These are phyloP conservation scores for Artemisia tridentata DNA, from an alignment of 129 eudicot genomes.

Conservation along the genomic window DNA sequence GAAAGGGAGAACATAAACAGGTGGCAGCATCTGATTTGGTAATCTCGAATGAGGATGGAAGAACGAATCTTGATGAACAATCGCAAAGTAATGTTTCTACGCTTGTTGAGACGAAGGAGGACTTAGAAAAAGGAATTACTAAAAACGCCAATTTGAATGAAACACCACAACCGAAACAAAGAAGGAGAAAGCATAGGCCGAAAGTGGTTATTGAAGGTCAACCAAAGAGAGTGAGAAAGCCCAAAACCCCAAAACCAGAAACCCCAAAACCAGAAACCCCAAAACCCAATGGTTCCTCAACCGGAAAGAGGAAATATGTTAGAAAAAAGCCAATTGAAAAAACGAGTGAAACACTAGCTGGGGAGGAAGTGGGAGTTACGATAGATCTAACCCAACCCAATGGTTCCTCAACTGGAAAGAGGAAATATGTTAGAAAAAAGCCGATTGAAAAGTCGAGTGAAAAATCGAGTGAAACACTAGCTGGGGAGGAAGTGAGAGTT, in stretches of 20 bases:
- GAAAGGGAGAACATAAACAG: conserved; percentile 21
- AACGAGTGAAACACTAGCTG: conserved; percentile 26
- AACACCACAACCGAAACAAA: conserved; percentile 63
- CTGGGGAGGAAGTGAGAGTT: conserved; percentile 23
- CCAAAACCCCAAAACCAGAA: conserved; percentile 34
- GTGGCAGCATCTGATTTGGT: conserved; percentile 17
- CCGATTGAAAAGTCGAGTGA: conserved; percentile 24
- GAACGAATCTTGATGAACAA: conserved; percentile 26
- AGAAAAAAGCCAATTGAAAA: conserved; percentile 44
- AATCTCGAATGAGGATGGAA: conserved; percentile 18
- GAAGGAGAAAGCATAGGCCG: conserved; percentile 83
- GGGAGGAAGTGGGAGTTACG: conserved; percentile 21
- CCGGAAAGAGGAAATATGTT: conserved; percentile 61
- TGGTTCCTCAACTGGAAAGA: conserved; percentile 11
- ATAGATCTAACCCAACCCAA: conserved; percentile 13
- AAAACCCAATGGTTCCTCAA: conserved; percentile 31
- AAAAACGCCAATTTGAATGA: conserved; percentile 47
- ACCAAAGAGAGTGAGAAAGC: conserved; percentile 48
- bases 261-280: conserved; percentile 34
- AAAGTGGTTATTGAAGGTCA: conserved; percentile 76
- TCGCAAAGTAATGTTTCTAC: conserved; percentile 37
- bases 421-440: conserved; percentile 52
- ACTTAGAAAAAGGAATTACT: conserved; percentile 46
- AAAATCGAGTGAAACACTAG: conserved; percentile 22
- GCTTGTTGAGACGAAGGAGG: conserved; percentile 43